A percentile compares a stretch with the other conserved stretches of the same genome.
phyloP scores from a whole-genome alignment of 192 early-diverging fungal species.

The Podila horticola region DNA sequence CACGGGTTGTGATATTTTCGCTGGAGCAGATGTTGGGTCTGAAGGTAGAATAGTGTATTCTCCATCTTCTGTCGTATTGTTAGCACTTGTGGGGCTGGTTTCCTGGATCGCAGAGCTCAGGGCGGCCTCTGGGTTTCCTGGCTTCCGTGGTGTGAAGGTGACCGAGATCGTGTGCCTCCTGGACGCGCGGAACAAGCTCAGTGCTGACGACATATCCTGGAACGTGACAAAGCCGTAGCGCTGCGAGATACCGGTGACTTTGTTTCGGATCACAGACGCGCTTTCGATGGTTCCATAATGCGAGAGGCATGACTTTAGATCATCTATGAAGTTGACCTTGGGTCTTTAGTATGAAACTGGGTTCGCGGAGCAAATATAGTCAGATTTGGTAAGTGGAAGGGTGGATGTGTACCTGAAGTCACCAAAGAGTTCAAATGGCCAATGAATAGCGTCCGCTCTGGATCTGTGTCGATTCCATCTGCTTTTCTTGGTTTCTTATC shows the following conservation, averaged over 20 bases:
- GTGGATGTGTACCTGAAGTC: slow-evolving; percentile 28
- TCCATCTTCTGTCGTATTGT: too few species aligned
- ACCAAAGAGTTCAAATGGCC: slow-evolving; percentile 31
- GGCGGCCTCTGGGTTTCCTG: too few species aligned
- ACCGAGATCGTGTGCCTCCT: slow-evolving; percentile 18
- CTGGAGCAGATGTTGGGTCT: not conserved
- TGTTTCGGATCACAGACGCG: slow-evolving; percentile 18
- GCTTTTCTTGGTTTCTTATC: slow-evolving; percentile 17
- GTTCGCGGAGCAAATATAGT: not conserved
- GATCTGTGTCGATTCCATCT: slow-evolving; percentile 15
- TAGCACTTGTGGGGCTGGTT: not conserved
- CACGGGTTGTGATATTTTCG: slow-evolving; percentile 11
- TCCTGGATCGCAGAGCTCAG: not conserved
- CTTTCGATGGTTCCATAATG: slow-evolving; percentile 14
- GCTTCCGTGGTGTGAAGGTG: slow-evolving; percentile 1
- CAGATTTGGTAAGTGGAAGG: not conserved
- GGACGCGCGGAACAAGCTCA: slow-evolving; percentile 6
- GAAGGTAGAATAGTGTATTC: too few species aligned
- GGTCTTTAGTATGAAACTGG: too few species aligned
- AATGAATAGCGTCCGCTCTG: slow-evolving; percentile 42
- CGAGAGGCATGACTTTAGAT: slow-evolving; percentile 15
- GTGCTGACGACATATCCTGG: not conserved
- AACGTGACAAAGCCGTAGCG: slow-evolving; percentile 52
- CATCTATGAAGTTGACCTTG: not conserved
- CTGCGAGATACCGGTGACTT: slow-evolving; percentile 42